phyloP scores from a whole-genome alignment of 148 eudicot species.

The Chenopodium quinoa region DNA sequence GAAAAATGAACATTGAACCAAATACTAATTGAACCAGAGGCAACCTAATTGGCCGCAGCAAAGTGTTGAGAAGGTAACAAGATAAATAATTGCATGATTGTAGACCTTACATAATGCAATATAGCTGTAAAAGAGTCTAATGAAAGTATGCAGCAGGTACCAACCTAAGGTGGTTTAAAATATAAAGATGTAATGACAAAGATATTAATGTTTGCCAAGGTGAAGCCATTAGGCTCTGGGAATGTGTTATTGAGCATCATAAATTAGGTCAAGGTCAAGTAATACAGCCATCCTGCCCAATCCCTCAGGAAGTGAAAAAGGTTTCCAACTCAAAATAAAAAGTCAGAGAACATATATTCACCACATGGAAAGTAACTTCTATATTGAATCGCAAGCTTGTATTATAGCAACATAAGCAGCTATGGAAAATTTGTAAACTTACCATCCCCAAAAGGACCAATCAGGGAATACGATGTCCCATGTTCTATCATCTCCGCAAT shows the following conservation, averaged over 20 bases:
- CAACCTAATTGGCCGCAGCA: background rate
- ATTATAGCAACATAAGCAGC: background rate
- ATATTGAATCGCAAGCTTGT: background rate
- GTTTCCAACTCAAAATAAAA: background rate
- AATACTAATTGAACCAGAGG: background rate
- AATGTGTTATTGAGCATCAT: no score
- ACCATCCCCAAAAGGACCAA: slow-evolving; percentile 99
- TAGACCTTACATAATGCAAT: no score
- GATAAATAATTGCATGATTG: no score
- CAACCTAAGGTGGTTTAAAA: background rate
- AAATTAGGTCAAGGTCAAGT: no score
- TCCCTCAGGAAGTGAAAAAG: background rate
- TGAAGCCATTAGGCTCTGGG: background rate
- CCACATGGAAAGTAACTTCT: background rate
- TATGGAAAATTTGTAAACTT: slow-evolving; percentile 19
- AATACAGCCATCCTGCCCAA: background rate
- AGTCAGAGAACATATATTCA: background rate
- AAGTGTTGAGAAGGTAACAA: background rate
- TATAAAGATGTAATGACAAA: background rate
- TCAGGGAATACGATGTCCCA: slow-evolving; percentile 83
- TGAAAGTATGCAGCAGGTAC: background rate
- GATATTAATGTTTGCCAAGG: background rate
- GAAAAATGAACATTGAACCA: background rate
- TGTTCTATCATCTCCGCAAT: slow-evolving; percentile 60
- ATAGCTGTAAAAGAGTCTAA: background rate